Conservation (phyloP, 2,329 filamentous ascomycete genomes). For the Clarireedia monteithiana region DNA sequence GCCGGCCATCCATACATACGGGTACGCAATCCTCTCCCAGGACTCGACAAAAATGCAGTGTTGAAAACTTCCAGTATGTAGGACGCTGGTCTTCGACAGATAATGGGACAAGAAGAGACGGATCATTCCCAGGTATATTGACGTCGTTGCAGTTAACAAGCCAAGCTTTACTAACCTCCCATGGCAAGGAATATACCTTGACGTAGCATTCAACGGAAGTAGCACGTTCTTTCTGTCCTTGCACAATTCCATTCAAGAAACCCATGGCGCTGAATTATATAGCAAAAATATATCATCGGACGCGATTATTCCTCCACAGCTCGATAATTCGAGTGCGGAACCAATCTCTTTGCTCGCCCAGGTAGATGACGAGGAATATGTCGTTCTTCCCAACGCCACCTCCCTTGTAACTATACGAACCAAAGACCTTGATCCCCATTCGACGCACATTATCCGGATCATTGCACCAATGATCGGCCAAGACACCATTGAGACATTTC, state of each 20-base stretch:
- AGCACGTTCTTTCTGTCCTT: slow-evolving; percentile 18
- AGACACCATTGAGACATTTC: slow-evolving; percentile 16
- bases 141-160: not conserved
- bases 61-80: slow-evolving; percentile 16
- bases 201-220: slow-evolving; percentile 18
- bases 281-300: not conserved
- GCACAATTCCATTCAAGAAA: slow-evolving; percentile 8
- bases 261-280: not conserved
- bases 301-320: slow-evolving; percentile 8
- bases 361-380: slow-evolving; percentile 23
- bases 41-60: not conserved
- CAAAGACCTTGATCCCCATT: slow-evolving; percentile 12
- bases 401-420: slow-evolving; percentile 14
- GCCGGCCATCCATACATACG: slow-evolving; percentile 18
- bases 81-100: slow-evolving; percentile 20
- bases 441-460: slow-evolving; percentile 18
- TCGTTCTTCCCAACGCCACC: slow-evolving; percentile 20
- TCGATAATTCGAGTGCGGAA: slow-evolving; percentile 13
- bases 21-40: slow-evolving; percentile 6
- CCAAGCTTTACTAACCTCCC: not conserved
- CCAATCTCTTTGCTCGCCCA: slow-evolving; percentile 22
- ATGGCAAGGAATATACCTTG: slow-evolving; percentile 21
- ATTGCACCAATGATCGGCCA: slow-evolving; percentile 22
- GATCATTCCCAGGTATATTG: slow-evolving; percentile 21
- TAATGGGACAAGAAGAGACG: slow-evolving; percentile 18